Base-by-base conservation (phyloP, 2,329 filamentous ascomycete genomes). In the Zymoseptoria ardabiliae region DNA sequence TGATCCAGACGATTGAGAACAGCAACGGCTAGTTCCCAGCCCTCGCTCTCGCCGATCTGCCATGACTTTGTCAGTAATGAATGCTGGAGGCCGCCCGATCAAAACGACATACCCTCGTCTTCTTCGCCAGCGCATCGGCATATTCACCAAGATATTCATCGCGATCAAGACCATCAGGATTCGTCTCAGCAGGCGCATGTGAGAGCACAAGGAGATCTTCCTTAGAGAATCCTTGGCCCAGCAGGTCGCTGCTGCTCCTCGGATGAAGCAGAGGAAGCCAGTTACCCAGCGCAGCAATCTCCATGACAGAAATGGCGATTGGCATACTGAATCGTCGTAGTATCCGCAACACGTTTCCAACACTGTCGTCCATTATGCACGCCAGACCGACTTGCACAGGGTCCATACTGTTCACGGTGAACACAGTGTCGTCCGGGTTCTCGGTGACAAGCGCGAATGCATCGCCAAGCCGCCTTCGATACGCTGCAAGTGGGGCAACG, bases 1-100 rank as follows among this genome's bases (percentile, higher is more conserved):
- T 91, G 85, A 69, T 96, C 88, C 71, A 97, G 82, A 57, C 93
- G 85, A 9, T 89, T 89, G 52, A 97, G 79, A 10, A 96, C 83
- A 61, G 91, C 85, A 50, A 97, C 85, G 0, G 91, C 89, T 70
- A 97, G 77, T 75, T 97, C 91, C 93, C 93, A 97, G 8, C 93
- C 92, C 66, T 92, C 68, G 49, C 70, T 71, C 1, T 68, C 70
- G 59, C 75, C 68, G 22, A 66, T 54, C 63, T 66, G 50, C 4
- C 52, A 45, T n/a, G 6, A 28, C 20, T 20, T 20, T 17, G 54
- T 65, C 41, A 65, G 61, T 45, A 30, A 45, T 73, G 58, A 53
- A 20, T 21, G 9, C 19, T 10, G 25, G 45, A 19, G 11, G 13
- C 13, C 13, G 35, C 7, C 35, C 1, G 11, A 9, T 8, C 21